Evolutionary conservation across 495 filamentous ascomycete species (phyloP).

Genomic region (Aspergillus asperescens): DNA sequence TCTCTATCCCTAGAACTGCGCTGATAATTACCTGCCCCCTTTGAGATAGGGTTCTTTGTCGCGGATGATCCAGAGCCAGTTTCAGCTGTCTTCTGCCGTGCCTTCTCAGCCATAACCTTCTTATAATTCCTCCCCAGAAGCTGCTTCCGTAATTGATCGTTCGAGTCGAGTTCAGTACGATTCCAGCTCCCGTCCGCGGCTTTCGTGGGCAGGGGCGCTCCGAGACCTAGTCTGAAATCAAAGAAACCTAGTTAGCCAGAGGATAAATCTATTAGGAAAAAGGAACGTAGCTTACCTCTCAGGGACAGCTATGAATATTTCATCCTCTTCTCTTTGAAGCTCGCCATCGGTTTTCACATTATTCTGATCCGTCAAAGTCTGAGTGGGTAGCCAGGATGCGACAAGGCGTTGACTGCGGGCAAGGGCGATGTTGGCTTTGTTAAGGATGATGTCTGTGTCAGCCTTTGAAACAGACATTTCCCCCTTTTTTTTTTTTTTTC

Average conservation of each 20-base stretch:
- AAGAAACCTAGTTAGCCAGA: background rate
- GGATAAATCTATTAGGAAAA: background rate
- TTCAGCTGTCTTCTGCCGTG: constrained; percentile 9
- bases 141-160: constrained; percentile 44
- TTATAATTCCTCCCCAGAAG: constrained; percentile 46
- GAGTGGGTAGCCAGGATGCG: constrained; percentile 48
- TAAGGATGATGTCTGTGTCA: constrained; percentile 46
- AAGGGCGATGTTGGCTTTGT: constrained; percentile 45
- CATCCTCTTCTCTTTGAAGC: constrained; percentile 44
- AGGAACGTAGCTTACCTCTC: constrained; percentile 37
- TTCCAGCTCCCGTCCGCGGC: constrained; percentile 37
- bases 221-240: constrained; percentile 41
- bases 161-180: constrained; percentile 35
- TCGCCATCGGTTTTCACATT: constrained; percentile 41
- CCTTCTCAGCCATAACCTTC: constrained; percentile 32
- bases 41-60: background rate
- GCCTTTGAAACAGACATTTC: constrained; percentile 34
- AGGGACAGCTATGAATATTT: constrained; percentile 48
- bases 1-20: background rate
- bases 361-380: constrained; percentile 38
- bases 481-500: constrained; percentile 1
- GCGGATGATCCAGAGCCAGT: background rate
- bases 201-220: constrained; percentile 41
- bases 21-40: background rate
- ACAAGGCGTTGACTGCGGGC: constrained; percentile 48